phyloP scores from a whole-genome alignment of 2,329 filamentous ascomycete species.

The Colletotrichum phormii region DNA sequence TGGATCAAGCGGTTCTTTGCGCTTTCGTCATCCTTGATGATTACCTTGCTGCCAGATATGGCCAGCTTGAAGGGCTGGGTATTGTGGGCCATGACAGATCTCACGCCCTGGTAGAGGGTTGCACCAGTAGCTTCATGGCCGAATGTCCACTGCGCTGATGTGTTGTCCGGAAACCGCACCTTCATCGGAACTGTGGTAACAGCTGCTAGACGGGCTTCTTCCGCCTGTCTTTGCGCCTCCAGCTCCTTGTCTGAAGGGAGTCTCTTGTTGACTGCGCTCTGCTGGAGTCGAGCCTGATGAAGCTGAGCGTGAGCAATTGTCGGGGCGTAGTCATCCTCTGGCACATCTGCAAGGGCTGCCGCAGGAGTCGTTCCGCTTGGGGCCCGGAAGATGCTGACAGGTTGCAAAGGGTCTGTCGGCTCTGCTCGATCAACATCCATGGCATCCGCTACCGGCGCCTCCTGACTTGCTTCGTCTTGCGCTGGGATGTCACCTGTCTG shows the following conservation, averaged over 20 bases:
- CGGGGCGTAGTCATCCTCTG: constrained; percentile 81
- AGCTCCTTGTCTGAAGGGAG: constrained; percentile 87
- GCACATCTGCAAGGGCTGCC: constrained; percentile 75
- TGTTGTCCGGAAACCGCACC: constrained; percentile 89
- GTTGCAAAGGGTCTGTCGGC: constrained; percentile 52
- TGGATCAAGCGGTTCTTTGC: constrained; percentile 72
- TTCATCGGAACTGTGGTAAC: constrained; percentile 79
- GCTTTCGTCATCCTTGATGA: constrained; percentile 59
- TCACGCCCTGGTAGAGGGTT: constrained; percentile 80
- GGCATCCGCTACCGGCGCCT: constrained; percentile 32
- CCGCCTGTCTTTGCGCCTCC: constrained; percentile 74
- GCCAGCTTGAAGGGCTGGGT: constrained; percentile 79
- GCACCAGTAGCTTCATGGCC: constrained; percentile 75
- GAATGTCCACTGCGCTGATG: constrained; percentile 79
- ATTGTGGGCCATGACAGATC: constrained; percentile 74
- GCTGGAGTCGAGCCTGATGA: constrained; percentile 76
- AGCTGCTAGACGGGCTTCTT: constrained; percentile 72
- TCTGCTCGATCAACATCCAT: constrained; percentile 44
- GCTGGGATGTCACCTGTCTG: not conserved
- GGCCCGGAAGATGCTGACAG: constrained; percentile 81
- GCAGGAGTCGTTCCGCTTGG: constrained; percentile 79
- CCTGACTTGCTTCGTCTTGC: not conserved
- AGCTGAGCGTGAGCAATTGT: constrained; percentile 81
- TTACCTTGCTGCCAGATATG: constrained; percentile 66
- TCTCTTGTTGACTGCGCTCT: constrained; percentile 76